phyloP scores from a whole-genome alignment of 1,139 yeast genomes.

The Magnusiomyces clavatus region DNA sequence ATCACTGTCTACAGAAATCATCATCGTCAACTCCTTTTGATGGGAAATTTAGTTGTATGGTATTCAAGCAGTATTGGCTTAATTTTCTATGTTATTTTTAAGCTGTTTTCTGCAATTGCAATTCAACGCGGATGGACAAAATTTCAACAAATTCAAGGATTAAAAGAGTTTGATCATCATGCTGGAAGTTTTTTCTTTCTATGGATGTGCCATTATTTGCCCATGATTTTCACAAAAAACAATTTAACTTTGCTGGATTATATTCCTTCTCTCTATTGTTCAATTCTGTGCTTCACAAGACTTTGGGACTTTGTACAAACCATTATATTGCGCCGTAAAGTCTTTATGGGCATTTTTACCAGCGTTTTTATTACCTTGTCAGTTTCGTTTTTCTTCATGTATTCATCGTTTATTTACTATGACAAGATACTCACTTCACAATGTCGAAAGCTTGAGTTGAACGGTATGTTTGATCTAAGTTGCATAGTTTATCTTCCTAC shows the following conservation, averaged over 20 bases:
- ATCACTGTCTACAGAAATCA: constrained; percentile 44
- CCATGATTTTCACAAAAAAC: constrained; percentile 12
- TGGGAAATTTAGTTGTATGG: constrained; percentile 57
- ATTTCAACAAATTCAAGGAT: constrained; percentile 10
- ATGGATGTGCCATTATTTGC: constrained; percentile 20
- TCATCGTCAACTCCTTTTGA: constrained; percentile 41
- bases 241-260: constrained; percentile 18
- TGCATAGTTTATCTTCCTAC: constrained; percentile 18
- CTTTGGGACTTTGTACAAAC: constrained; percentile 14
- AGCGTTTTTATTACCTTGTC: constrained; percentile 11
- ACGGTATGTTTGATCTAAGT: constrained; percentile 24
- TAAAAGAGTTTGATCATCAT: constrained; percentile 21
- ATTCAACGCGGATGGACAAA: constrained; percentile 19
- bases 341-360: constrained; percentile 5
- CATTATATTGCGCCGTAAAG: constrained; percentile 2
- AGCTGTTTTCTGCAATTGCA: constrained; percentile 18
- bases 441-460: constrained; percentile 22
- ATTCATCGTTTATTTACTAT: constrained; percentile 23
- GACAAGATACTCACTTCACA: constrained; percentile 15
- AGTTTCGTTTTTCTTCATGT: constrained; percentile 11
- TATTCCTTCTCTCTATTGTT: constrained; percentile 24
- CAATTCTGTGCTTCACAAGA: constrained; percentile 19
- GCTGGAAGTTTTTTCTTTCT: constrained; percentile 22
- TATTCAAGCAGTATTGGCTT: constrained; percentile 22
- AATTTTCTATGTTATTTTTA: constrained; percentile 16